Base-by-base conservation (phyloP, 495 filamentous ascomycete species). In the Schizothecium vesticola region DNA sequence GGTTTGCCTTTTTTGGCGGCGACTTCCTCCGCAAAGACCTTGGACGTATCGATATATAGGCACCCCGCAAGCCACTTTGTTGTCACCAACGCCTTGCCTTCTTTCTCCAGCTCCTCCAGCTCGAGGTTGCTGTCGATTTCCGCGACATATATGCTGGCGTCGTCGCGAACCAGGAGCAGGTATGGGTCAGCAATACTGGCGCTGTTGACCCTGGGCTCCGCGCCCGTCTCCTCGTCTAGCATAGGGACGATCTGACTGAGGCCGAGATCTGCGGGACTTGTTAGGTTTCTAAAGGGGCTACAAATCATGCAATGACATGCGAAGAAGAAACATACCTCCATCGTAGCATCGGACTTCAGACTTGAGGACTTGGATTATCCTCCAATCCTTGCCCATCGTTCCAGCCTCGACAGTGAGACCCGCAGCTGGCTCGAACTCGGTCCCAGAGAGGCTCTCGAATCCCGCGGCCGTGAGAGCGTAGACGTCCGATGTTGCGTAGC, bases 121-220 rank as follows among this genome's bases (percentile, higher is more conserved):
- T 98, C 95, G 23, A 92, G 89, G 73, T 84, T 89, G 29, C 86
- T 86, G 75, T 94, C 91, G 22, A 90, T 88, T 75, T 90, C 84
- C 23, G 93, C 87, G 28, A 98, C 82, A 55, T 90, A 85, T 10
- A 91, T 83, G 61, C 90, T 93, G 0, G 85, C 86, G 76, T 97
- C 93, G 67, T 97, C 91, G 66, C 91, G 85, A 56, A 97, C 75
- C 4, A 99, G 85, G 2, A 96, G 81, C n/a, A 99, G 73, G 74
- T 91, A 97, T 7, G 93, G 93, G 73, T 97, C 95, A 13, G 85
- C 83, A 71, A 98, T 91, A 76, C 91, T 95, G n/a, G 90, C 90
- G 72, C 86, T 91, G 56, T 92, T 79, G 26, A 94, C 89, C 51
- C 87, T 83, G 5, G 91, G 88, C 69, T 92, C 91, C 12, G 85